Percentiles rank a stretch among this genome's conserved stretches.
These are phyloP conservation scores for Pulveroboletus sp. DNA, from an alignment of 768 basidiomycete species.

Conservation along the genomic window DNA sequence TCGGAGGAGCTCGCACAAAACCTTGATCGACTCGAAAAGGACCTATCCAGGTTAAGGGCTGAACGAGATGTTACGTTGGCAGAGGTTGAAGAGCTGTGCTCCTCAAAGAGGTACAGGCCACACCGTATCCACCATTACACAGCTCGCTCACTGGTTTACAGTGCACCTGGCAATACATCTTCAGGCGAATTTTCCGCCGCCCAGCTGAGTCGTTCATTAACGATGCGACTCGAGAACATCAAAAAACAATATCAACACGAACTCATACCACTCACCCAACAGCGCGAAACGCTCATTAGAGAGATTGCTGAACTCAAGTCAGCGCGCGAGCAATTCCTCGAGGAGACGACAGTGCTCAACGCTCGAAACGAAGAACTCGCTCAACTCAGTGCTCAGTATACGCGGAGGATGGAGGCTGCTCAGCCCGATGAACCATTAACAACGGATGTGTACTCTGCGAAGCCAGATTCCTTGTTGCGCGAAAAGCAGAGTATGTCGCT, in stretches of 20 bases:
- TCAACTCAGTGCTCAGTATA: slow-evolving; percentile 78
- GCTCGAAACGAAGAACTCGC: slow-evolving; percentile 90
- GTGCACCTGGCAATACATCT: slow-evolving; percentile 23
- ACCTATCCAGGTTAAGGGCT: slow-evolving; percentile 80
- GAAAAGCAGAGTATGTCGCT: slow-evolving; percentile 29
- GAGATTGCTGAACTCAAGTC: slow-evolving; percentile 87
- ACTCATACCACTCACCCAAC: slow-evolving; percentile 74
- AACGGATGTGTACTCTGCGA: slow-evolving; percentile 5
- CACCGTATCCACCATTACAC: slow-evolving; percentile 10
- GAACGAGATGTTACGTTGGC: slow-evolving; percentile 91
- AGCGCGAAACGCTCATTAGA: slow-evolving; percentile 71
- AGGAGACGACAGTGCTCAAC: slow-evolving; percentile 88
- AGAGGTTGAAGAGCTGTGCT: slow-evolving; percentile 87
- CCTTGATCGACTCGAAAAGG: slow-evolving; percentile 74
- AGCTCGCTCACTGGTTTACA: slow-evolving; percentile 20
- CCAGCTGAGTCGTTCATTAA: slow-evolving; percentile 65
- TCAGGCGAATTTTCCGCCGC: slow-evolving; percentile 35
- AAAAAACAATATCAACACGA: slow-evolving; percentile 86
- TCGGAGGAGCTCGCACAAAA: slow-evolving; percentile 74
- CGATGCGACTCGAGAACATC: slow-evolving; percentile 79
- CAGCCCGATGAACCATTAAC: slow-evolving; percentile 14
- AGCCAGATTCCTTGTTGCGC: slow-evolving; percentile 8
- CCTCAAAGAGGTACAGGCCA: slow-evolving; percentile 57
- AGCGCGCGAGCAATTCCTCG: slow-evolving; percentile 79
- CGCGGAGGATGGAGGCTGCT: slow-evolving; percentile 63